Evolutionary conservation across 352 stramenopile species (phyloP).

Genomic region (Globisporangium mamillatum): DNA sequence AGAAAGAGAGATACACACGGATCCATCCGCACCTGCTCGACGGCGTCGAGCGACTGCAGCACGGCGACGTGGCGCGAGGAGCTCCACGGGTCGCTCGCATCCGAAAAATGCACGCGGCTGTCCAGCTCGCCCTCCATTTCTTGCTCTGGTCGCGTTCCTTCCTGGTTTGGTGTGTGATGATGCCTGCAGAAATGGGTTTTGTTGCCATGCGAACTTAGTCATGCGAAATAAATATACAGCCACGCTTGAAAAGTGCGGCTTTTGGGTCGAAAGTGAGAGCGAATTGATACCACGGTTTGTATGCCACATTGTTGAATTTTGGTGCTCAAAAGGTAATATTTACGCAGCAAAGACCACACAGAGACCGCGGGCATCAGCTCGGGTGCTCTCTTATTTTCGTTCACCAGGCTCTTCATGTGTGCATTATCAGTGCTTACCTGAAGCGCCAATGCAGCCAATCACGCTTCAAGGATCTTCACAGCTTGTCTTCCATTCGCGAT

Average conservation of each 20-base stretch:
- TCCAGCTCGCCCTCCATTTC: constrained; percentile 67
- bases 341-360: too few relatives aligned
- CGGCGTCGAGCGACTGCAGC: constrained; percentile 66
- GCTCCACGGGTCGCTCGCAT: constrained; percentile 63
- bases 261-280: not conserved
- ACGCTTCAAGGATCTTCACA: not conserved
- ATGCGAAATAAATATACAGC: not conserved
- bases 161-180: not conserved
- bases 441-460: not conserved
- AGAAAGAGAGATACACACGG: not conserved
- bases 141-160: not conserved
- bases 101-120: constrained; percentile 78
- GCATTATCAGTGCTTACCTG: too few relatives aligned
- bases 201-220: not conserved
- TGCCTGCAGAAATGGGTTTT: not conserved
- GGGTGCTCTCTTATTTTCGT: not conserved
- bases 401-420: not conserved
- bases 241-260: not conserved
- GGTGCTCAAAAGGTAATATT: too few relatives aligned
- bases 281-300: not conserved
- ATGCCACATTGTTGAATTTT: not conserved
- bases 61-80: constrained; percentile 71
- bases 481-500: not conserved
- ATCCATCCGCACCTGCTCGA: constrained; percentile 60
- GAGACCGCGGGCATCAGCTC: not conserved